Conservation (phyloP, 352 stramenopile species). For the Phytophthora lateralis region DNA sequence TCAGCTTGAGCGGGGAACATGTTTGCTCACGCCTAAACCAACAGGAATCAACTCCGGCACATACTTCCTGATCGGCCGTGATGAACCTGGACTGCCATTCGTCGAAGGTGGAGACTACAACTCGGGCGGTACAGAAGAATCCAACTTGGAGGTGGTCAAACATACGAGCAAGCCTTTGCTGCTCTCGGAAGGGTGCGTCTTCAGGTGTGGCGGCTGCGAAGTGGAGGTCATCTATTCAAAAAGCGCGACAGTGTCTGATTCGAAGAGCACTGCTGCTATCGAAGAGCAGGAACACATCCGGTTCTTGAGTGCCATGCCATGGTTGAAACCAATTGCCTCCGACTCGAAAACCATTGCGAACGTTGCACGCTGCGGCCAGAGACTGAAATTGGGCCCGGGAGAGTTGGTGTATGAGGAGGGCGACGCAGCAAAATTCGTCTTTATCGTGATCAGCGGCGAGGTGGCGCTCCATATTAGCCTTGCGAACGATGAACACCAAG, state of each 20-base stretch:
- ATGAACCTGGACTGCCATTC: conserved; percentile 22
- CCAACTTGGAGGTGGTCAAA: conserved; percentile 47
- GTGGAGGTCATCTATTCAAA: conserved; percentile 73
- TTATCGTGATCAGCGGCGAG: conserved; percentile 64
- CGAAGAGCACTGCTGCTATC: conserved; percentile 8
- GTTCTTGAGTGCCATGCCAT: conserved; percentile 57
- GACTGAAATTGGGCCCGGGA: conserved; percentile 43
- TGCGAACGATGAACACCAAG: background rate
- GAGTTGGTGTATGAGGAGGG: conserved; percentile 67
- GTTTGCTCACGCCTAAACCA: conserved; percentile 58
- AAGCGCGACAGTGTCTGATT: background rate
- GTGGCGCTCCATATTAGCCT: conserved; percentile 35
- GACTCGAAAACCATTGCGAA: conserved; percentile 57
- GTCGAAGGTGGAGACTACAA: background rate
- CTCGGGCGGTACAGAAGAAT: background rate
- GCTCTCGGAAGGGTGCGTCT: conserved; percentile 69
- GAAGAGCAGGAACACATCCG: conserved; percentile 52
- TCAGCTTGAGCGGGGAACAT: conserved; percentile 63
- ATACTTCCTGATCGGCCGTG: conserved; percentile 71
- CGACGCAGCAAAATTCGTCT: conserved; percentile 64
- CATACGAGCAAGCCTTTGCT: conserved; percentile 76
- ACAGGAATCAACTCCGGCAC: conserved; percentile 71
- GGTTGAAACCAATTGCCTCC: conserved; percentile 60
- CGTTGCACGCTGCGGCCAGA: conserved; percentile 50
- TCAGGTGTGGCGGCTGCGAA: conserved; percentile 62